Base-by-base conservation (phyloP, 805 yeast genomes). In the Ogataea allantospora region DNA sequence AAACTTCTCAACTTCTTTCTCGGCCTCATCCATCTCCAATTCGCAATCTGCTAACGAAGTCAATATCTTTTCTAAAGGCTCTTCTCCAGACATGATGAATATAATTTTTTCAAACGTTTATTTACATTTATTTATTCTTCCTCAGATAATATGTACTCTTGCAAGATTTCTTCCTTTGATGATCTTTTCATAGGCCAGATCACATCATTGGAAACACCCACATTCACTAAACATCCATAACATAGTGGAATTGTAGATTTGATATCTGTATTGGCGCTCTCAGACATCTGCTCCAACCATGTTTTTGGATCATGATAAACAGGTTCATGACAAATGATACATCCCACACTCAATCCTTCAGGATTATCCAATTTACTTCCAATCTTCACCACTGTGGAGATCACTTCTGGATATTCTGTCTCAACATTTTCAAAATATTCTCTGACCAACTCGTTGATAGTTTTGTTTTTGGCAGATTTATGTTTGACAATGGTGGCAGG, bases 371-470 rank as follows among this genome's bases (percentile, higher is more conserved):
- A 62, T 57, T 91, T 88, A 32, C 80, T 80, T 5, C 93, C 96
- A 0, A 95, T 88, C 48, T 86, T 81, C 10, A 88, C 88, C 14
- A 91, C 97, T 0, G 98, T 89, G 0, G 96, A 83, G 3, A 89
- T 88, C 2, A 91, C 85, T 40, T 91, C 86, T 0, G 95, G 88
- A 55, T 88, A 88, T 11, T 80, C 88, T 5, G 71, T 70, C 53
- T 87, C 95, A 16, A 89, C 77, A 22, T 71, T 69, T 20, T 67
- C 71, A 50, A 87, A 87, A 59, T 91, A 91, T 33, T 78, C 74
- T 18, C 77, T 67, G 1, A 88, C 80, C 33, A 91, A 70, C 53
- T 87, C 95, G 51, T 85, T 82, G 13, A 91, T 81, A 2, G 95
- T 84, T 71, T 82, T 84, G 49, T 81, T 79, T 55, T 79, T 84